Evolutionary conservation across 2,329 filamentous ascomycete genomes (phyloP).

Genomic region (Exophiala sp.): DNA sequence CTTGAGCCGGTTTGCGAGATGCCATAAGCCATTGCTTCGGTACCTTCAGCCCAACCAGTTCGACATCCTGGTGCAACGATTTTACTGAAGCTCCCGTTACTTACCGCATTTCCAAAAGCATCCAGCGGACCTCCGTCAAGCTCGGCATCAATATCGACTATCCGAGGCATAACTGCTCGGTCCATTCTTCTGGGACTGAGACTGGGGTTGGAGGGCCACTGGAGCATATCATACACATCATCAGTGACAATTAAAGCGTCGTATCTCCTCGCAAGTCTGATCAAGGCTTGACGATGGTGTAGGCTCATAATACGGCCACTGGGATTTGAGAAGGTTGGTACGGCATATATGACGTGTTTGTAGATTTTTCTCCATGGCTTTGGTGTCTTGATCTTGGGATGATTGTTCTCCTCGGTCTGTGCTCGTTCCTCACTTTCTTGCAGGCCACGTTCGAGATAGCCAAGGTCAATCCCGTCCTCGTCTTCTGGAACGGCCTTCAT

Average conservation of each 20-base stretch:
- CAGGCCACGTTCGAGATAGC: conserved; percentile 53
- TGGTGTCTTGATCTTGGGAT: conserved; percentile 55
- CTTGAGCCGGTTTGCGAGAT: conserved; percentile 58
- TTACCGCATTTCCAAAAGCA: conserved; percentile 74
- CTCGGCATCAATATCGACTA: conserved; percentile 73
- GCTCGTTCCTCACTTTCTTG: conserved; percentile 47
- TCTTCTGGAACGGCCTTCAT: conserved; percentile 72
- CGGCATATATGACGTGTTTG: conserved; percentile 80
- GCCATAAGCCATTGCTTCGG: conserved; percentile 57
- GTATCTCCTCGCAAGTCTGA: conserved; percentile 71
- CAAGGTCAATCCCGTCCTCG: conserved; percentile 73
- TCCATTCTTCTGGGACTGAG: conserved; percentile 28
- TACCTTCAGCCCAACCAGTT: conserved; percentile 84
- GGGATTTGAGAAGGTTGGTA: conserved; percentile 86
- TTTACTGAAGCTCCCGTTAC: conserved; percentile 90
- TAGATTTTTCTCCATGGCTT: conserved; percentile 71
- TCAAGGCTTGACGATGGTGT: conserved; percentile 61
- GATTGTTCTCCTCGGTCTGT: conserved; percentile 35
- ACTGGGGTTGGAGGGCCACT: conserved; percentile 59
- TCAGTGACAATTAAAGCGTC: conserved; percentile 83
- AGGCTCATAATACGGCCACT: conserved; percentile 78
- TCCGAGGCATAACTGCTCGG: conserved; percentile 59
- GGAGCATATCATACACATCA: conserved; percentile 91
- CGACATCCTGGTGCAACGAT: conserved; percentile 75
- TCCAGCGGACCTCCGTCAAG: conserved; percentile 59